These are phyloP conservation scores for Diaporthe aspalathi DNA, from an alignment of 2,329 filamentous ascomycete genomes.

Conservation along the genomic window DNA sequence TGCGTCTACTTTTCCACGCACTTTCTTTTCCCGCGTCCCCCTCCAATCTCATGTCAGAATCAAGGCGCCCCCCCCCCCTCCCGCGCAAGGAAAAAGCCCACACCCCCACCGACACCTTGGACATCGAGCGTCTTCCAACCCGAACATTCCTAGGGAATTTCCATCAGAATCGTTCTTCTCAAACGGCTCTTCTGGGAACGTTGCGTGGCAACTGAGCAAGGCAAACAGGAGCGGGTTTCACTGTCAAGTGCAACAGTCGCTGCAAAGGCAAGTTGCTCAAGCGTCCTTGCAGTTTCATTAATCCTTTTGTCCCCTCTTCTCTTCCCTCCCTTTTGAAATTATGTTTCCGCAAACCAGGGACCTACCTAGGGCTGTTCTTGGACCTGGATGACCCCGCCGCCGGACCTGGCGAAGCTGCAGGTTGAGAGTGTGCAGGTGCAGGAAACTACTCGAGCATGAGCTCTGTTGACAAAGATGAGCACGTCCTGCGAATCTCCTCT, in stretches of 20 bases:
- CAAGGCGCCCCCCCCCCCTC: no score
- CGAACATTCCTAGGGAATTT: not conserved
- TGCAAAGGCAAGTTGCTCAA: conserved; percentile 9
- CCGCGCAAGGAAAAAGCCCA: not conserved
- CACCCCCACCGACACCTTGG: conserved; percentile 9
- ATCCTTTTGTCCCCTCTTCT: not conserved
- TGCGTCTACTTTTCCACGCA: conserved; percentile 25
- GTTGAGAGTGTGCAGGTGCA: not conserved
- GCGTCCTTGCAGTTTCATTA: not conserved
- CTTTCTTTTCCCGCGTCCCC: conserved; percentile 7
- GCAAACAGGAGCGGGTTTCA: not conserved
- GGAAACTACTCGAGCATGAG: not conserved
- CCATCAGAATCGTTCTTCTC: not conserved
- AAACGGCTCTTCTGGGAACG: not conserved
- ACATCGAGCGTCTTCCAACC: not conserved
- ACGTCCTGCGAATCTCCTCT: not conserved
- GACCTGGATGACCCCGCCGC: not conserved
- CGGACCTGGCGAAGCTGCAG: conserved; percentile 1
- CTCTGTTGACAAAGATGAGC: conserved; percentile 18
- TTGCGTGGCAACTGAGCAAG: not conserved
- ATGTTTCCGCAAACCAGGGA: not conserved
- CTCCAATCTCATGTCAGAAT: conserved; percentile 28
- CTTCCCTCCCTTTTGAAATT: not conserved
- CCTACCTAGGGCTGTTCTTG: not conserved
- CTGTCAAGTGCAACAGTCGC: no score